Evolutionary conservation across 441 rosid genomes (phyloP).

Genomic region (Adansonia rubrostipa): DNA sequence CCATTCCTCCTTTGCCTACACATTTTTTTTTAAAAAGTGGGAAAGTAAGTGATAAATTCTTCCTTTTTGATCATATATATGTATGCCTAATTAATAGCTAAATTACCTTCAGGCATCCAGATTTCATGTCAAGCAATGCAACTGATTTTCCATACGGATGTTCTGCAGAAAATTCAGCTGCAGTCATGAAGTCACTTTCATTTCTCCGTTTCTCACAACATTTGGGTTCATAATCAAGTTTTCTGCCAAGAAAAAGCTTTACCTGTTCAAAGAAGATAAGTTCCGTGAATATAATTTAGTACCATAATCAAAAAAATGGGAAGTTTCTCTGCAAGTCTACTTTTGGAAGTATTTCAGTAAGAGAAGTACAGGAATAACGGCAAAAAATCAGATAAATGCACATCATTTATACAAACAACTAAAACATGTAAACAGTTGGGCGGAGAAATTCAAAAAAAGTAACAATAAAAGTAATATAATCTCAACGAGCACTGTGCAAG

Average conservation of each 20-base stretch:
- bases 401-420: neutral
- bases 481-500: neutral
- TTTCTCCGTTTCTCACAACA: slow-evolving; percentile 44
- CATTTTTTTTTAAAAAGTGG: slow-evolving; percentile 12
- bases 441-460: slow-evolving; percentile 4
- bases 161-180: slow-evolving; percentile 67
- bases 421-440: neutral
- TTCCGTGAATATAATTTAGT: neutral
- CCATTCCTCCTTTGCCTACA: slow-evolving; percentile 72
- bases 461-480: neutral
- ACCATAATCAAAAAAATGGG: neutral
- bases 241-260: slow-evolving; percentile 59
- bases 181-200: slow-evolving; percentile 64
- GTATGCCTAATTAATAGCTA: neutral
- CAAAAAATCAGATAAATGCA: neutral
- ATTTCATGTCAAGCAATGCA: slow-evolving; percentile 67
- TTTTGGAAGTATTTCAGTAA: neutral
- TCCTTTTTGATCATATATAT: slow-evolving; percentile 4
- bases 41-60: neutral
- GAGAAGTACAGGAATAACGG: neutral
- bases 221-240: slow-evolving; percentile 70
- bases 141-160: slow-evolving; percentile 84
- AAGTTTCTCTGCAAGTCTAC: neutral
- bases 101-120: slow-evolving; percentile 59
- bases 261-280: slow-evolving; percentile 50